Evolutionary conservation across 495 filamentous ascomycete genomes (phyloP), one percentile per base, ranked within the genome.

Genomic region (Trichoderma asperelloides): DNA sequence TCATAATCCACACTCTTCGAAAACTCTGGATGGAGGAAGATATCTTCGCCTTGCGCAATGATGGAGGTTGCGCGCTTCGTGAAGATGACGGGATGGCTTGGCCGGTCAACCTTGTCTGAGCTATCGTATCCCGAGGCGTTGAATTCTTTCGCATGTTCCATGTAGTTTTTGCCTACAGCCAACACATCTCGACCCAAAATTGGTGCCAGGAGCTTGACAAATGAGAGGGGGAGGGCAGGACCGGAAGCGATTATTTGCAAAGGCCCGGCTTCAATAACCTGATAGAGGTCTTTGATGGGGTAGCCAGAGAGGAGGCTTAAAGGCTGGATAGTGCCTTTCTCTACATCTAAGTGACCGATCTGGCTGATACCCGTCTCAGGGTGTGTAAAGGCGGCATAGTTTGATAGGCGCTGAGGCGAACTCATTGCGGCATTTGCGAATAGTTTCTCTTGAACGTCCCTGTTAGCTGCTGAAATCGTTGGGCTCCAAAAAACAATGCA

Each of bases 151-250:
- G 27, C 55, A 85, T 86, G 84, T 66, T 84, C 81, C 37, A 71
- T 75, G 72, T 86, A 86, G 63, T 86, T 85, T 71, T 85, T 85
- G 8, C 83, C 84, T 15, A 86, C 78, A 4, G 78, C 78, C 1
- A 85, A 73, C 9, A 86, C 71, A 71, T 86, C 84, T n/a, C 83
- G 76, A 9, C 75, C 82, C 9, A 74, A 71, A 67, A 86, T 75
- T 0, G 84, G 79, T 0, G 84, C 74, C 2, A 83, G 76, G 11
- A 82, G 65, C 62, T 79, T 77, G 16, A 80, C 78, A 1, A 71
- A 74, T 33, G 70, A 74, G 13, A 78, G 70, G 39, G 74, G 68
- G 37, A 84, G 67, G n/a, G 77, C 62, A n/a, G 75, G 70, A 4
- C 72, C 74, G 23, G 71, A 40, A 39, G 73, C 67, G 43, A 70